Evolutionary conservation across 495 filamentous ascomycete species (phyloP).

Genomic region (Tuber microsphaerosporum): DNA sequence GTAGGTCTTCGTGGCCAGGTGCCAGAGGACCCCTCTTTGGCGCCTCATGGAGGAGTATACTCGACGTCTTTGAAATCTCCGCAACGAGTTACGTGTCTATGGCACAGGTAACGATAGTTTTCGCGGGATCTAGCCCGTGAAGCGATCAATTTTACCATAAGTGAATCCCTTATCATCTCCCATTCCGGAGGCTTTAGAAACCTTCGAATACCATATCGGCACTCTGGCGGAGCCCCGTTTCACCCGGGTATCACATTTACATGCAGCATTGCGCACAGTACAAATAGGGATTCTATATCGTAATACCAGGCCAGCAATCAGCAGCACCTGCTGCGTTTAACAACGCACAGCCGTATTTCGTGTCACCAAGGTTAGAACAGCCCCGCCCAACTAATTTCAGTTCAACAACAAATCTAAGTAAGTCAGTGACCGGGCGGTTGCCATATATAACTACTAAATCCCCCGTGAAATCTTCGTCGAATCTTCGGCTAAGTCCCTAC

Average conservation of each 20-base stretch:
- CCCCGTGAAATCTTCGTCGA: neutral
- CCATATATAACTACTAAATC: neutral
- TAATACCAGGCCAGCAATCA: neutral
- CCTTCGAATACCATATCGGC: neutral
- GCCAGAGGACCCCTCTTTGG: neutral
- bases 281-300: neutral
- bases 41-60: neutral
- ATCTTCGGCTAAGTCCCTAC: neutral
- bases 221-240: neutral
- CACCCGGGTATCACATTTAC: neutral
- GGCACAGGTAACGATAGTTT: neutral
- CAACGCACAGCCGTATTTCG: neutral
- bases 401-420: neutral
- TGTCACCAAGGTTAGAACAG: neutral
- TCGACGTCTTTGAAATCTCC: neutral
- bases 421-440: neutral
- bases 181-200: neutral
- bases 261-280: neutral
- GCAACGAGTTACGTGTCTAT: neutral
- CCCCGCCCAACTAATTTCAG: neutral
- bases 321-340: neutral
- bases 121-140: no score
- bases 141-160: neutral
- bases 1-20: neutral
- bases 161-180: neutral